Evolutionary conservation across 2,329 filamentous ascomycete species (phyloP).

Genomic region (Metarhizium sp.): DNA sequence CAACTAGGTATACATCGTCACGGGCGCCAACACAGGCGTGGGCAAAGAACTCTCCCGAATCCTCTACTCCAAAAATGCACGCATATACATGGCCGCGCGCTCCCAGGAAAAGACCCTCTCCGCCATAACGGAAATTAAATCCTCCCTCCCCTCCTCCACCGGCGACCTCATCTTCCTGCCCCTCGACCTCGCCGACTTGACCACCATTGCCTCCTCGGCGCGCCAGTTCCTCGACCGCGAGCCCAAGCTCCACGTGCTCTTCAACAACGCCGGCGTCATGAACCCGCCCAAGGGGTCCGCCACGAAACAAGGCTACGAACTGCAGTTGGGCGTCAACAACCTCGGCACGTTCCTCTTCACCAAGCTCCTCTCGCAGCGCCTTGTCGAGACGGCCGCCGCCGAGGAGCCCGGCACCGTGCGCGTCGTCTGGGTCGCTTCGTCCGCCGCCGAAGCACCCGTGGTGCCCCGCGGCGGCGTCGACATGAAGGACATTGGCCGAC

Average conservation of each 20-base stretch:
- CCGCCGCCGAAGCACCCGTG: constrained; percentile 4
- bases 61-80: constrained; percentile 40
- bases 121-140: constrained; percentile 26
- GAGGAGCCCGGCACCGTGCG: constrained; percentile 18
- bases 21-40: constrained; percentile 24
- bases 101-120: constrained; percentile 27
- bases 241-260: constrained; percentile 24
- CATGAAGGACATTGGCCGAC: constrained; percentile 7
- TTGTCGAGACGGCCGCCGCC: constrained; percentile 20
- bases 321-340: constrained; percentile 32
- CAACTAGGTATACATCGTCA: constrained; percentile 38
- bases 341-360: constrained; percentile 31
- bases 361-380: constrained; percentile 23
- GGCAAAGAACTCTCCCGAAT: constrained; percentile 40
- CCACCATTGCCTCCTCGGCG: constrained; percentile 18
- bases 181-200: constrained; percentile 28
- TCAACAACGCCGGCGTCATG: constrained; percentile 32
- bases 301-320: constrained; percentile 18
- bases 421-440: constrained; percentile 23
- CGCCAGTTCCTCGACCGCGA: constrained; percentile 13
- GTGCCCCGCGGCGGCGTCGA: constrained; percentile 10
- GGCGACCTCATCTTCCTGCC: constrained; percentile 28
- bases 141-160: constrained; percentile 26
- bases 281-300: neutral
- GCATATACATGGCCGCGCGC: constrained; percentile 41